Evolutionary conservation across 2,329 filamentous ascomycete species (phyloP), one percentile per base, ranked within the genome.

Genomic region (Fusarium anguioides): DNA sequence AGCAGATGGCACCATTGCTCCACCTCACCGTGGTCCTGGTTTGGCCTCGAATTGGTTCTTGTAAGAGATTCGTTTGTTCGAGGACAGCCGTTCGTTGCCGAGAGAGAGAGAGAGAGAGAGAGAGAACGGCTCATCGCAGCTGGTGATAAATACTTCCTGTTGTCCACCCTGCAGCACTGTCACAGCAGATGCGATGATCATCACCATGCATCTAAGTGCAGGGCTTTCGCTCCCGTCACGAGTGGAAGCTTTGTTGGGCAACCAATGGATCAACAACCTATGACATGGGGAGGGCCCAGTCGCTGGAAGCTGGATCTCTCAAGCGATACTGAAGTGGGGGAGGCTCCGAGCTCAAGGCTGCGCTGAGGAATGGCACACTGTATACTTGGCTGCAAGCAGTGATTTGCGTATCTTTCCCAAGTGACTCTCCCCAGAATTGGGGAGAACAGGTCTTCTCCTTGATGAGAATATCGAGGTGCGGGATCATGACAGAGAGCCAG

Each of bases 1-100:
- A 69, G 70, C 42, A 65, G 51, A 73, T 73, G 71, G 71, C 71
- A 73, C 71, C 71, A 73, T 63, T 71, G 51, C 71, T 66, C 71
- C 71, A 73, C 71, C 57, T 72, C 64, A 69, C 69, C 68, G 60
- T 70, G 70, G 69, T 44, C 68, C 69, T 65, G 40, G 51, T 67
- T 56, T 71, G 46, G 59, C 54, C 61, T 59, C 57, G 66, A 68
- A 54, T 53, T 64, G 59, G 51, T 29, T 55, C 59, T 53, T 60
- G 46, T 56, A 50, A 67, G 41, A 41, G 55, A 48, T 35, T 64
- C 45, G 45, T 52, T 68, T 40, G 63, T 48, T 59, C 44, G 24
- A 62, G 40, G 27, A 39, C 54, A 61, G 45, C 61, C 48, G 49
- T 42, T 37, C 24, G 36, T 31, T 47, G 29, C 33, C 21, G 23